Conservation (phyloP, 169 alveolate genomes). For the Cryptosporidium meleagridis region DNA sequence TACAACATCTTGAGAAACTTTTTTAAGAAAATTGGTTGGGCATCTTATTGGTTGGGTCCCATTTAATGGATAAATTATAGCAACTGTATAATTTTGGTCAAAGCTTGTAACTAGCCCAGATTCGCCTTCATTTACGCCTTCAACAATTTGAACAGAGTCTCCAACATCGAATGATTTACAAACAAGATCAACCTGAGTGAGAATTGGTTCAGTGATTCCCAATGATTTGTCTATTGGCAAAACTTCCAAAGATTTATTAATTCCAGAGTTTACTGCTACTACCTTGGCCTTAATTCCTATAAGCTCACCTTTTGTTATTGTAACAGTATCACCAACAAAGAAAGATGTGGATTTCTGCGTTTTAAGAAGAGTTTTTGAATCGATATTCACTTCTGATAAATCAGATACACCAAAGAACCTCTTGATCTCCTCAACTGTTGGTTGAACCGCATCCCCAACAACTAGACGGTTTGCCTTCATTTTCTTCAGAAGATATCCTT, state of each 20-base stretch:
- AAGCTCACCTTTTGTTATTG: conserved; percentile 84
- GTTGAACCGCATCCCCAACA: conserved; percentile 81
- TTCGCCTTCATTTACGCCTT: conserved; percentile 85
- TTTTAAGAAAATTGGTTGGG: conserved; percentile 35
- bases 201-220: conserved; percentile 81
- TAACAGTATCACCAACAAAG: conserved; percentile 84
- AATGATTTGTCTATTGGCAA: conserved; percentile 81
- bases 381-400: conserved; percentile 76
- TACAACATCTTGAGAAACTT: conserved; percentile 64
- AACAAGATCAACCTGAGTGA: conserved; percentile 78
- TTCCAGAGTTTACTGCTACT: conserved; percentile 79
- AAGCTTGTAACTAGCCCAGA: conserved; percentile 83
- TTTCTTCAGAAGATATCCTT: conserved; percentile 84
- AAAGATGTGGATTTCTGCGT: conserved; percentile 78
- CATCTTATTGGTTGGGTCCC: conserved; percentile 65
- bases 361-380: conserved; percentile 55
- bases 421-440: conserved; percentile 84
- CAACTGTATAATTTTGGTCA: conserved; percentile 31
- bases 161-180: conserved; percentile 84
- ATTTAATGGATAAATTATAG: conserved; percentile 55
- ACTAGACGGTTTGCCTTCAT: conserved; percentile 82
- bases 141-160: conserved; percentile 85
- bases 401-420: conserved; percentile 80
- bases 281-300: conserved; percentile 83
- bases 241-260: conserved; percentile 74